Evolutionary conservation across 169 alveolate genomes (phyloP), one percentile per base, ranked within the genome.

Genomic region (Plasmodium vinckei): DNA sequence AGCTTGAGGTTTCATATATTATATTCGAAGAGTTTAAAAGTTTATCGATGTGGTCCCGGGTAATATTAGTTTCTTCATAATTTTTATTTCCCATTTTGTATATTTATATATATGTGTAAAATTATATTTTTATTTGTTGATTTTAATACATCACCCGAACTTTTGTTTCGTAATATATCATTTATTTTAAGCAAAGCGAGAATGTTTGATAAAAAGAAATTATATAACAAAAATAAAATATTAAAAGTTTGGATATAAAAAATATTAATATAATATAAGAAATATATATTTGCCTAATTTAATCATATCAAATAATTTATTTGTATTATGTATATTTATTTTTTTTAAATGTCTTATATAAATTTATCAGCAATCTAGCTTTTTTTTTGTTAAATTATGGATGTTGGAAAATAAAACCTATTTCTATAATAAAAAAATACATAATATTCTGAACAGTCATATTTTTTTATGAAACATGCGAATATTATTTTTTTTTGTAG

Each of bases 21-120:
- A 75, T 63, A 67, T 75, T 27, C 33, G 88, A 67, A 42, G 88
- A 75, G 47, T 75, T 65, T 75, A 75, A 49, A 23, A 75, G 64
- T 25, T 61, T 73, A 17, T 25, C 64, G 46, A 75, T 51, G 17
- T 47, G 17, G 13, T 75, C 73, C 64, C 42, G n/a, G 10, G 88
- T 10, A 51, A 64, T 61, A 54, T 63, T 5, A 39, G n/a, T 21
- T 1, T 65, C 67, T 15, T 75, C 64, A 75, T n/a, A 75, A 46
- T 75, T 47, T 39, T 63, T 75, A 23, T 19, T 47, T 51, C 71
- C 88, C 88, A 75, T 75, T 63, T 27, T 75, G 46, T 27, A 44
- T 27, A 13, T 63, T 53, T 17, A n/a, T 54, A 60, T 72, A 61
- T n/a, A 21, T 68, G 51, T 12, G 57, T 23, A 15, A 72, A 73